Evolutionary conservation across 78 protist genomes (phyloP), one percentile per base, ranked within the genome.

Genomic region (Trichosphaerium sp.): DNA sequence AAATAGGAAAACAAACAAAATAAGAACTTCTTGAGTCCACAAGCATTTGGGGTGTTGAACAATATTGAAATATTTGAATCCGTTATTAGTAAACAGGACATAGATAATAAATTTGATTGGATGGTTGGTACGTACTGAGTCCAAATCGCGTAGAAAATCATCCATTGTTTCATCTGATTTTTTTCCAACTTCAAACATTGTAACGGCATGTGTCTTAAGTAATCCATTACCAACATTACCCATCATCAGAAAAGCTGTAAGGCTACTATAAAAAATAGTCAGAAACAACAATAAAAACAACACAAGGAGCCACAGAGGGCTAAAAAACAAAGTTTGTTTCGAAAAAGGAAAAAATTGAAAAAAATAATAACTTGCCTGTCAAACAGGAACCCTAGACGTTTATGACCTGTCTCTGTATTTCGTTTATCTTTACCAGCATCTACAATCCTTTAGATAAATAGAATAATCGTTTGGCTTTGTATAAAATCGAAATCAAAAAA

Each of bases 201-300:
- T 93, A 32, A 93, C 97, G 1, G 97, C 94, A 44, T 89, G 94
- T 44, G 42, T 79, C 87, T 91, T 91, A 43, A 93, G 78, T n/a
- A n/a, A n/a, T 8, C 84, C 94, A 47, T 41, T 58, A 0, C 88
- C 75, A 21, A 85, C 65, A 43, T 91, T 90, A 55, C 93, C 92
- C 96, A 92, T 89, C 97, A 93, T 93, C 23, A 93, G 74, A 41
- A 84, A 82, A 14, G 96, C 97, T 2, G 95, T 85, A 18, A 93
- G 82, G 32, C 51, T 21, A 47, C 21, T 47, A n/a, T n/a, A 47
- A n/a, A 47, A 21, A 21, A 47, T 21, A 47, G 21, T 47, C 32
- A 21, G 51, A 47, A 21, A 47, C 21, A 21, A 21, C 21, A 47
- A 21, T 21, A 21, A 47, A 47, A 47, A 47, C 32, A 47, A 47